Evolutionary conservation across 2,329 filamentous ascomycete species (phyloP).

Genomic region (Verticillium isaacii): DNA sequence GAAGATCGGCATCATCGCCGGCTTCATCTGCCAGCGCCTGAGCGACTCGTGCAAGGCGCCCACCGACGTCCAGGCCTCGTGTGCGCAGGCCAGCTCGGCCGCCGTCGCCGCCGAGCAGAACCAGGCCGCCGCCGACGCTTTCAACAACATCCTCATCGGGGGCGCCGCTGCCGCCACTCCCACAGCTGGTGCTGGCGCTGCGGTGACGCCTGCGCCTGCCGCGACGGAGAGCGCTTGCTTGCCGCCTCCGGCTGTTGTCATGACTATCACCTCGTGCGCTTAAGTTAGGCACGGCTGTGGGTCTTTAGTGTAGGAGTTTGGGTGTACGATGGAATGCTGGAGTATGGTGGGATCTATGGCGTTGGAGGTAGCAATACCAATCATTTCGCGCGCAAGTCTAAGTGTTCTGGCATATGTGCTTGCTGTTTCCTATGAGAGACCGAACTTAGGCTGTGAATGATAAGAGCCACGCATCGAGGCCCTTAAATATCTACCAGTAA

Average conservation of each 20-base stretch:
- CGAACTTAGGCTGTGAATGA: too few relatives aligned
- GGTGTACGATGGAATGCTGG: neutral
- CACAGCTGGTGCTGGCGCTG: neutral
- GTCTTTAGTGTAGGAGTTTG: neutral
- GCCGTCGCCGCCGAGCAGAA: constrained; percentile 14
- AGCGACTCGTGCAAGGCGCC: constrained; percentile 19
- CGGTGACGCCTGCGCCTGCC: neutral
- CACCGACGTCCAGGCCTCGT: constrained; percentile 3
- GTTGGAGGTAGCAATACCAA: neutral
- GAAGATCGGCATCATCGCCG: constrained; percentile 32
- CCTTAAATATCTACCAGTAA: too few relatives aligned
- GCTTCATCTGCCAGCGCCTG: constrained; percentile 42
- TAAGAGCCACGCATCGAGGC: too few relatives aligned
- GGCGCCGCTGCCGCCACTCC: neutral
- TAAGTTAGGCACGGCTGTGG: neutral
- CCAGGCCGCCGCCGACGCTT: constrained; percentile 19
- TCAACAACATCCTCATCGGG: constrained; percentile 15
- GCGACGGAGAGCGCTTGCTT: neutral
- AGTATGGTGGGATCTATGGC: neutral
- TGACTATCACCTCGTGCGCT: neutral
- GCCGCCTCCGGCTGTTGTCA: neutral
- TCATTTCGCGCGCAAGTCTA: too few relatives aligned
- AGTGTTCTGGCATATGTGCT: too few relatives aligned
- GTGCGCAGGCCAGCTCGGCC: constrained; percentile 11
- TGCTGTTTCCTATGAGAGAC: too few relatives aligned